Percentiles rank a stretch among this genome's conserved stretches.
Evolutionary conservation across 345 rosid genomes (phyloP).

Genomic region (Zanthoxylum bungeanum): DNA sequence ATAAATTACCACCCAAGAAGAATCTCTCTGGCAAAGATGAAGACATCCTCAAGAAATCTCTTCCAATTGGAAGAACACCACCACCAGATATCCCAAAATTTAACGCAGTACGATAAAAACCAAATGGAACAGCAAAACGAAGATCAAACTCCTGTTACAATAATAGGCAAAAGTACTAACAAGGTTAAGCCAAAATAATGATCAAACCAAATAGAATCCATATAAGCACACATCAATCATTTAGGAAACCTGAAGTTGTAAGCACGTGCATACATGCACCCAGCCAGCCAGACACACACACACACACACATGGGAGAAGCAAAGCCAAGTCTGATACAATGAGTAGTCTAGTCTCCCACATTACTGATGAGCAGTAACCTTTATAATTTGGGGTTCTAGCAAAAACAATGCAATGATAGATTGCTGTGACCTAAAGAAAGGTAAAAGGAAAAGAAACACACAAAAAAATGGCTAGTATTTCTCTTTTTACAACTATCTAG

Average conservation of each 20-base stretch:
- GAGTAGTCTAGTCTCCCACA: background rate
- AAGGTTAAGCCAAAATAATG: slow-evolving; percentile 4
- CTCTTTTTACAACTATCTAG: background rate
- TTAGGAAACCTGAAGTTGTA: background rate
- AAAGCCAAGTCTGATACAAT: background rate
- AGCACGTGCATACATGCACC: background rate
- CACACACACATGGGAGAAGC: background rate
- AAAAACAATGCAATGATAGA: background rate
- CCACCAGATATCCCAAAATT: slow-evolving; percentile 86
- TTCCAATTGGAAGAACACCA: slow-evolving; percentile 71
- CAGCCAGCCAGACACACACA: background rate
- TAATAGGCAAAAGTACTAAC: slow-evolving; percentile 2
- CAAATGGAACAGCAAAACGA: slow-evolving; percentile 79
- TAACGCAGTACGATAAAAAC: slow-evolving; percentile 63
- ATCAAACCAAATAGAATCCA: background rate
- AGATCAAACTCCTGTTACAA: slow-evolving; percentile 70
- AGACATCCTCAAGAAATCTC: no score
- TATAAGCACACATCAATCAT: background rate
- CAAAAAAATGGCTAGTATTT: background rate
- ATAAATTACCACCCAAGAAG: slow-evolving; percentile 84
- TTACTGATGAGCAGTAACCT: background rate
- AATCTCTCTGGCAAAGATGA: slow-evolving; percentile 79
- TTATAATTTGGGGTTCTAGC: background rate
- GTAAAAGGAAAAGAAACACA: background rate
- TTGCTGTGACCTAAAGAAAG: background rate